These are phyloP conservation scores for Elsinoe perseae DNA, from an alignment of 2,329 filamentous ascomycete genomes.

Conservation along the genomic window DNA sequence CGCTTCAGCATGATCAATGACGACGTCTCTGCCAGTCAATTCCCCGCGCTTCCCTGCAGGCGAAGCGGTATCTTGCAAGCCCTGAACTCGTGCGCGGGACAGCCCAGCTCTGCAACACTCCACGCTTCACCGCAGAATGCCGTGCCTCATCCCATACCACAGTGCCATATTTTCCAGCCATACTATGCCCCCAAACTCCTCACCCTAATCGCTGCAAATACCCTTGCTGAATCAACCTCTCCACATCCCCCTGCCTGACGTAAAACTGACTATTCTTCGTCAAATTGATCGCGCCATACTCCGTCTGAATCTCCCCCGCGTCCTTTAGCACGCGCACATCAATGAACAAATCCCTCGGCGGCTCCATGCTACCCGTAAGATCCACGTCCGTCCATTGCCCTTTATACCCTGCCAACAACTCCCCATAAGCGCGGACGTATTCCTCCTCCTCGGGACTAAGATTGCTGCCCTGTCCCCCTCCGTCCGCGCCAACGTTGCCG, in stretches of 20 bases:
- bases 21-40: neutral
- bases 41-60: neutral
- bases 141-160: neutral
- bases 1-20: neutral
- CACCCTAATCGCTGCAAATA: slow-evolving; percentile 86
- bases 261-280: slow-evolving; percentile 99
- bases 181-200: slow-evolving; percentile 27
- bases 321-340: slow-evolving; percentile 94
- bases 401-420: slow-evolving; percentile 91
- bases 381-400: slow-evolving; percentile 98
- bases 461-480: slow-evolving; percentile 56
- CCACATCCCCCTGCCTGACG: slow-evolving; percentile 90
- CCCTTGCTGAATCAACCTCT: slow-evolving; percentile 85
- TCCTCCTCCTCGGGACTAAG: slow-evolving; percentile 94
- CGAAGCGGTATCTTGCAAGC: neutral
- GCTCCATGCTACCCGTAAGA: slow-evolving; percentile 84
- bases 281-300: slow-evolving; percentile 96
- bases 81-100: neutral
- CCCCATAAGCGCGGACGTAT: slow-evolving; percentile 84
- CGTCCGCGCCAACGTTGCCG: slow-evolving; percentile 40
- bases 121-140: neutral
- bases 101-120: neutral
- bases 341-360: slow-evolving; percentile 91
- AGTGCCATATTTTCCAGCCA: neutral
- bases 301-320: slow-evolving; percentile 96